These are phyloP conservation scores for Ustilago tritici DNA, from an alignment of 1,284 basidiomycete genomes.

Conservation along the genomic window DNA sequence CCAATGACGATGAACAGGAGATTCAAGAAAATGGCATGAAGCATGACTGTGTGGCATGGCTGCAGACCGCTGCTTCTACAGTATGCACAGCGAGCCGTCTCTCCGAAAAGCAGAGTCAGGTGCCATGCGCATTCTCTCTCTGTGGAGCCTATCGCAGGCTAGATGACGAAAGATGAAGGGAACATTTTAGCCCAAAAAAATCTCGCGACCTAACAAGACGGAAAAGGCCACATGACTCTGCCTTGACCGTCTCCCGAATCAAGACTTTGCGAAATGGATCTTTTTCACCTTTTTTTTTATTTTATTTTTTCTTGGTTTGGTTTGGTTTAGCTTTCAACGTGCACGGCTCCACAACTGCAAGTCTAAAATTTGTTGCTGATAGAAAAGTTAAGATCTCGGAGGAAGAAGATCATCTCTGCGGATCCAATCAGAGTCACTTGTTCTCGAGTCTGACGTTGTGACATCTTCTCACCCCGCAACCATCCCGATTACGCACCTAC, in stretches of 20 bases:
- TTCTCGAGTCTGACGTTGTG: slow-evolving; percentile 1
- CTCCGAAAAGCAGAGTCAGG: slow-evolving; percentile 5
- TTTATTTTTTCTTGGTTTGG: not conserved
- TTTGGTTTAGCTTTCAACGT: not conserved
- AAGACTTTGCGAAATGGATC: not conserved
- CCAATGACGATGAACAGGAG: no score
- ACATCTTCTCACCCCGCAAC: not conserved
- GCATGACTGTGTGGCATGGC: no score
- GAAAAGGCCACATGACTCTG: not conserved
- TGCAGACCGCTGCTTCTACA: slow-evolving; percentile 4
- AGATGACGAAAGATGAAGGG: no score
- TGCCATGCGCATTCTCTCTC: not conserved
- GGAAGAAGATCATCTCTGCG: not conserved
- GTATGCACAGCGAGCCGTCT: slow-evolving; percentile 4
- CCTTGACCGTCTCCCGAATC: slow-evolving; percentile 1
- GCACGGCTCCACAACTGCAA: not conserved
- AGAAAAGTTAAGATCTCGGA: slow-evolving; percentile 7
- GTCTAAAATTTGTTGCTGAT: slow-evolving; percentile 8
- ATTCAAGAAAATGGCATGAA: no score
- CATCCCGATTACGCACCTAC: not conserved
- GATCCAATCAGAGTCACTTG: slow-evolving; percentile 6
- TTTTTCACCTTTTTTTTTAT: not conserved
- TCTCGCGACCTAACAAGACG: no score
- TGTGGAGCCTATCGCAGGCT: no score
- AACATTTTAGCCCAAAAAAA: no score